Evolutionary conservation across 2,329 filamentous ascomycete genomes (phyloP), one percentile per base, ranked within the genome.

Genomic region (Fusarium transvaalense): DNA sequence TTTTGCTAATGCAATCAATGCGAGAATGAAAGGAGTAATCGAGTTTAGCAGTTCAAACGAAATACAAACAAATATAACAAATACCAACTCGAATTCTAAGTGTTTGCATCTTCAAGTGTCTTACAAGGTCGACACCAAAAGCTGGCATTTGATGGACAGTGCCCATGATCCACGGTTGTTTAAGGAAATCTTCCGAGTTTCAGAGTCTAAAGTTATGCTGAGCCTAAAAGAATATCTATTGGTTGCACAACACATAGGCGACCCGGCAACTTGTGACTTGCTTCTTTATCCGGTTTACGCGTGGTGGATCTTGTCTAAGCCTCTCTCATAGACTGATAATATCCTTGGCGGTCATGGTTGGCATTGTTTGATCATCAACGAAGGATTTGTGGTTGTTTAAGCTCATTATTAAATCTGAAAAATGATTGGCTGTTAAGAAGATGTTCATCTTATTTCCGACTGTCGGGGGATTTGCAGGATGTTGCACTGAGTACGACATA

Each of bases 11-110:
- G 62, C 61, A 57, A 66, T 61, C 50, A 61, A 71, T 47, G 66
- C 35, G 63, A 72, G 70, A 72, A 73, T 71, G 70, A 71, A 46
- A 59, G 42, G 37, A 69, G 43, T 25, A 42, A 43, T 37, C 31
- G 29, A 27, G 34, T 27, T 10, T 17, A 38, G 34, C 35, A 47
- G 17, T 48, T 54, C 48, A 10, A 63, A 53, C 43, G 14, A 62
- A 56, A 34, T 42, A 38, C 34, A 48, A 14, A 23, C 37, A 4
- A 39, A 39, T 48, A 19, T 37, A 37, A 25, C 21, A 38, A 9
- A 50, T 27, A 38, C 23, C 47, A 15, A 19, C 23, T 50, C 27
- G 23, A 19, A 21, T 32, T 37, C 23, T 27, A 13, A 50, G 8
- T 13, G n/a, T 50, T 35, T 37, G 14, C 7, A 27, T 12, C 23